A percentile compares a stretch with the other conserved stretches of the same genome.
Evolutionary conservation across 805 yeast species (phyloP).

Genomic region (Ogataea naganishii): DNA sequence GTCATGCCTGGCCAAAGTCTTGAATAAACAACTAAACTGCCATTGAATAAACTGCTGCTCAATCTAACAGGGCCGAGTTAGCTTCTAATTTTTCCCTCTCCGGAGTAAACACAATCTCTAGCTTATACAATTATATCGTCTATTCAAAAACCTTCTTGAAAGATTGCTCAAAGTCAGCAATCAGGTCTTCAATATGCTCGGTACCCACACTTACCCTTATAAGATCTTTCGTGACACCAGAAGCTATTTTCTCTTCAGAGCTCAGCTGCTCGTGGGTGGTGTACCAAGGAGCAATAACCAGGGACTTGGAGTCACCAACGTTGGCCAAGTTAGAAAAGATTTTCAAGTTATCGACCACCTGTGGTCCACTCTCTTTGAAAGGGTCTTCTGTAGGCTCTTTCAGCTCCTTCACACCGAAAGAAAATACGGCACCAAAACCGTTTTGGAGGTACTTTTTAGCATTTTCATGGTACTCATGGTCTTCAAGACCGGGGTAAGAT

Average conservation of each 20-base stretch:
- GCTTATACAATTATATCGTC: too few species aligned
- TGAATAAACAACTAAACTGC: too few species aligned
- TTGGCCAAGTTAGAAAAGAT: slow-evolving; percentile 90
- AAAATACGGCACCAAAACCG: slow-evolving; percentile 82
- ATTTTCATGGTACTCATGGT: slow-evolving; percentile 67
- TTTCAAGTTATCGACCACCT: slow-evolving; percentile 74
- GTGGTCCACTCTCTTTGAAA: slow-evolving; percentile 71
- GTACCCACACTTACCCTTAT: slow-evolving; percentile 88
- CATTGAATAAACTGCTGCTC: too few species aligned
- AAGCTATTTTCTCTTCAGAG: slow-evolving; percentile 68
- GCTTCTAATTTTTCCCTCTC: too few species aligned
- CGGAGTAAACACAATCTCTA: too few species aligned
- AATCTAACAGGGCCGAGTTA: too few species aligned
- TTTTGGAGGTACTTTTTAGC: slow-evolving; percentile 76
- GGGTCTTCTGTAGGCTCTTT: slow-evolving; percentile 40
- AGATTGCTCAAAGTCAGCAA: slow-evolving; percentile 82
- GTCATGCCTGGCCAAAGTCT: too few species aligned
- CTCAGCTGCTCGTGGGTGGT: slow-evolving; percentile 91
- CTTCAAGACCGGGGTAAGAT: slow-evolving; percentile 82
- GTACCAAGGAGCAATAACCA: slow-evolving; percentile 92
- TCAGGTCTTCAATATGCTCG: slow-evolving; percentile 85
- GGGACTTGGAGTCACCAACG: slow-evolving; percentile 93
- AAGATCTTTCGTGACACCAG: slow-evolving; percentile 86
- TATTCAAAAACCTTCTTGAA: slow-evolving; percentile 50
- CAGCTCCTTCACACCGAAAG: slow-evolving; percentile 78